Base-by-base conservation (phyloP, 129 eudicot genomes). In the Smallanthus sonchifolius region DNA sequence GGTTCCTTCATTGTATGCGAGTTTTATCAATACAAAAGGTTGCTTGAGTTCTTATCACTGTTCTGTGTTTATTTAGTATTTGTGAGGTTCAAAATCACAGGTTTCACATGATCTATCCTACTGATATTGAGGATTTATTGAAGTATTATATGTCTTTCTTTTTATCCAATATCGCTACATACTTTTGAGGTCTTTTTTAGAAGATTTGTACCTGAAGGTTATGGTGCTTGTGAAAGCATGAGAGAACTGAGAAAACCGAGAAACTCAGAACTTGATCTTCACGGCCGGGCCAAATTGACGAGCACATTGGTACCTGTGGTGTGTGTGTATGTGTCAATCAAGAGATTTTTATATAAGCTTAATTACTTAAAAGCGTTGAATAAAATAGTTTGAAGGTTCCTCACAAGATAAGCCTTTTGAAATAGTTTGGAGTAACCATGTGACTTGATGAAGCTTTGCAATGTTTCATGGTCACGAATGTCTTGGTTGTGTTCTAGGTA, bases 271-370 rank as follows among this genome's bases (percentile, higher is more conserved):
- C 89, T 63, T 79, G 89, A 35, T 92, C 90, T 3, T 91, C 78
- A 72, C 90, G 84, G 82, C 86, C 87, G 14, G 92, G 80, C 98
- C 96, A 90, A 64, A 92, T 84, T 17, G 96, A 87, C 57, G 87
- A 83, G 71, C 98, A 89, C 45, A 86, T 81, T 7, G 96, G 96
- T 34, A 89, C 67, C 96, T 90, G 80, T 20, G 4, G 48, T 24
- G 8, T 20, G 6, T 38, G 16, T 13, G 10, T n/a, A 15, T 59
- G 1, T 6, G 2, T 37, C 7, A n/a, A 10, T 75, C 10, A 11
- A 39, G n/a, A 55, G 4, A 10, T n/a, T 17, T 5, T 9, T 47
- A 10, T 38, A 65, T 30, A 7, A 44, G 35, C 69, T n/a, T 39
- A 3, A 3, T 30, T 36, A 63, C 28, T 39, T 47, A 30, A 19